Evolutionary conservation across 192 early-diverging fungal genomes (phyloP), one percentile per base, ranked within the genome.

Genomic region (Coemansia sp.): DNA sequence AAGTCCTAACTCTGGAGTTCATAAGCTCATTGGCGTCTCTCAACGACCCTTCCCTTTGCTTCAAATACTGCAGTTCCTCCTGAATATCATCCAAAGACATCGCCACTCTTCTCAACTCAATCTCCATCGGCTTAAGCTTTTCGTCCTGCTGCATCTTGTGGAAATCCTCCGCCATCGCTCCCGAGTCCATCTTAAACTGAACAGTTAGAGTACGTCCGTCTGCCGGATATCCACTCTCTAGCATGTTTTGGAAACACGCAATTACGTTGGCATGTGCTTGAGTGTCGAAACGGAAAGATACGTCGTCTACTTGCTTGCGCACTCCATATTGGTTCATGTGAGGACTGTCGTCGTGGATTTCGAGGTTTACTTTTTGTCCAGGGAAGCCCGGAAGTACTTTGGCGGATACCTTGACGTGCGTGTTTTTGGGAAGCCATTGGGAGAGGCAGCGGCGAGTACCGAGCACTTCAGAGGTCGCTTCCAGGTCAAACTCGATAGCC

Each of bases 1-100:
- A 77, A 0, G 66, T 76, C 68, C 90, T 84, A 18, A 98, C 93
- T 34, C 93, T 86, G 18, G 88, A 85, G 76, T 98, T 98, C 49
- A 94, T 97, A 0, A 89, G 87, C 87, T 98, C 94, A 79, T 96
- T 97, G 18, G 92, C 90, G 68, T 95, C 87, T 68, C 96, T 84
- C 90, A 97, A 88, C 55, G 85, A 82, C 63, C 83, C 85, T 70
- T 97, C 96, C 48, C 92, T 81, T 34, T 67, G 73, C 80, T 94
- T 93, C 56, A 96, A 71, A 63, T 88, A 86, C 64, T 94, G 89
- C 89, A 97, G 90, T 56, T 95, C 88, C n/a, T 88, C 90, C 33
- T 89, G 76, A 62, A 96, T 86, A 48, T 93, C 90, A 61, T 88
- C 83, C 60, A 92, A 76, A 12, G 91, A 71, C 71, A 85, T 84